These are phyloP conservation scores for Xanthoconium stramineum DNA, from an alignment of 768 basidiomycete species.

Conservation along the genomic window DNA sequence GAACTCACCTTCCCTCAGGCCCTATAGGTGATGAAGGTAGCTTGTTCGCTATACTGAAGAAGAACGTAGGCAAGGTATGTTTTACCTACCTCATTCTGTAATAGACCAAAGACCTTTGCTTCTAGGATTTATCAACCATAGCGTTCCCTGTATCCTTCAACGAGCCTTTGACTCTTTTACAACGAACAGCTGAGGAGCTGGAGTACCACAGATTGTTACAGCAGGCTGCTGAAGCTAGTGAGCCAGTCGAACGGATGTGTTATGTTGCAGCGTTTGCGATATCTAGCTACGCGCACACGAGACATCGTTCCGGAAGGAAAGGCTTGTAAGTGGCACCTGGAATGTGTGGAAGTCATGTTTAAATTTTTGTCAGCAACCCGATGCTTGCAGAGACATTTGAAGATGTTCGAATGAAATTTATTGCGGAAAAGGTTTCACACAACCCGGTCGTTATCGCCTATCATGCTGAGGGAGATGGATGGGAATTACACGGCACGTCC, in stretches of 20 bases:
- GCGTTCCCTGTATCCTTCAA: slow-evolving; percentile 89
- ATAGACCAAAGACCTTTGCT: not conserved
- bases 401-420: slow-evolving; percentile 73
- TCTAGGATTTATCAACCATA: slow-evolving; percentile 76
- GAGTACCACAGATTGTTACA: slow-evolving; percentile 74
- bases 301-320: slow-evolving; percentile 77
- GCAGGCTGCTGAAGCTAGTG: slow-evolving; percentile 54
- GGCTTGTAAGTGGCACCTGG: slow-evolving; percentile 62
- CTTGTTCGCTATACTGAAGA: slow-evolving; percentile 77
- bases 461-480: slow-evolving; percentile 75
- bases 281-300: slow-evolving; percentile 79
- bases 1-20: slow-evolving; percentile 58
- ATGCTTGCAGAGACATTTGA: slow-evolving; percentile 90
- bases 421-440: slow-evolving; percentile 86
- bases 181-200: slow-evolving; percentile 78
- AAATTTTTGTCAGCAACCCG: slow-evolving; percentile 59
- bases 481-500: slow-evolving; percentile 76
- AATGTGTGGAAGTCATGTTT: slow-evolving; percentile 4
- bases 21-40: slow-evolving; percentile 75
- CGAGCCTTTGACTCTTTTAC: slow-evolving; percentile 80
- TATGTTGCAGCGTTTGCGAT: slow-evolving; percentile 83
- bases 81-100: not conserved
- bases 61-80: slow-evolving; percentile 81
- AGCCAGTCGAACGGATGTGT: slow-evolving; percentile 66
- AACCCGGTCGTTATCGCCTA: slow-evolving; percentile 83